These are phyloP conservation scores for Orbilia blumenaviensis DNA, from an alignment of 2,329 filamentous ascomycete genomes.

Conservation along the genomic window DNA sequence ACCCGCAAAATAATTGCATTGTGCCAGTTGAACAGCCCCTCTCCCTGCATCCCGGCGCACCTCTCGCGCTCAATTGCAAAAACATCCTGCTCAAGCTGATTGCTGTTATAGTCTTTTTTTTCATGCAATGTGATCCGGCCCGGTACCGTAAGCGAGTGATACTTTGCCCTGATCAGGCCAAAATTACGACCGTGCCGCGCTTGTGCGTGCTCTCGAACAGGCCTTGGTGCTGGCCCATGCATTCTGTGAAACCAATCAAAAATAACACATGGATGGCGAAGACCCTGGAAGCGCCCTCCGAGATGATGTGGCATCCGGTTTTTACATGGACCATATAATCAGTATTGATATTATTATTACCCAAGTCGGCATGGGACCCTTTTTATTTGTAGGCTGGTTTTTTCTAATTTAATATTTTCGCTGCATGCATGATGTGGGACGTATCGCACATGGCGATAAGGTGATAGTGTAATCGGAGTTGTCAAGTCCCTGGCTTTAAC, in stretches of 20 bases:
- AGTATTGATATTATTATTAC: not conserved
- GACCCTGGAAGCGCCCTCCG: not conserved
- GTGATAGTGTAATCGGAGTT: not conserved
- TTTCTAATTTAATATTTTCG: too few species aligned
- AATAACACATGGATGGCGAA: not conserved
- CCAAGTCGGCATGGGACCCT: too few species aligned
- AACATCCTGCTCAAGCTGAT: not conserved
- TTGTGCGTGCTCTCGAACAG: not conserved
- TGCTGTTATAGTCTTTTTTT: too few species aligned
- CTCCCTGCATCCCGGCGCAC: not conserved
- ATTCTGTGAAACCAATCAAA: not conserved
- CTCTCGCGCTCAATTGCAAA: not conserved
- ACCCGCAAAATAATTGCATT: not conserved
- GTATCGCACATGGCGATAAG: constrained; percentile 10
- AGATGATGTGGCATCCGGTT: not conserved
- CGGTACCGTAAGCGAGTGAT: not conserved
- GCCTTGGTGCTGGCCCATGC: not conserved
- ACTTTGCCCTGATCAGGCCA: not conserved
- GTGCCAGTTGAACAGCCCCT: not conserved
- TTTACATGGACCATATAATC: not conserved
- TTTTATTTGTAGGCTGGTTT: too few species aligned
- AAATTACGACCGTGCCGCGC: not conserved
- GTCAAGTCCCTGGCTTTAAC: too few species aligned
- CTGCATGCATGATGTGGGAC: too few species aligned
- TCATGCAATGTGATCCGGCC: not conserved